Percentiles rank a stretch among this genome's conserved stretches.
phyloP scores from a whole-genome alignment of 2,329 filamentous ascomycete genomes.

The Colletotrichum agaves region DNA sequence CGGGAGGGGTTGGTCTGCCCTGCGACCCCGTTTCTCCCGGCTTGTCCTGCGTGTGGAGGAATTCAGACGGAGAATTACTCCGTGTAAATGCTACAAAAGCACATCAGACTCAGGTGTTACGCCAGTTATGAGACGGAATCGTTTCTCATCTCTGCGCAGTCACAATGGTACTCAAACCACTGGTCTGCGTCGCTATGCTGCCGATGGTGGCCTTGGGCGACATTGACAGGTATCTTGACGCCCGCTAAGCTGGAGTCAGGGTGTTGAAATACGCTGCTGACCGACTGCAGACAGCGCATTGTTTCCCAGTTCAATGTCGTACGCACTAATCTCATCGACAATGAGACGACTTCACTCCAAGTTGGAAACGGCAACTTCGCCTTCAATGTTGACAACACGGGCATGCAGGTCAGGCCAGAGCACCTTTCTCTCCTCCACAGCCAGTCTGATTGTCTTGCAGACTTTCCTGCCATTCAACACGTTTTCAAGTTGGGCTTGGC shows the following conservation, averaged over 20 bases:
- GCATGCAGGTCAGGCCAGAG: conserved; percentile 47
- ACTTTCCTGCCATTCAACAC: conserved; percentile 58
- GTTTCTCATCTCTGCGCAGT: background rate
- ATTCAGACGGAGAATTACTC: conserved; percentile 14
- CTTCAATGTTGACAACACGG: conserved; percentile 58
- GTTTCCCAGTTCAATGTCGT: conserved; percentile 41
- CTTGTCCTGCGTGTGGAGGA: conserved; percentile 29
- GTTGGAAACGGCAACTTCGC: conserved; percentile 62
- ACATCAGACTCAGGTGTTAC: background rate
- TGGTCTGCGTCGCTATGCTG: conserved; percentile 4
- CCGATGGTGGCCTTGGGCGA: background rate
- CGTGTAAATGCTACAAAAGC: conserved; percentile 28
- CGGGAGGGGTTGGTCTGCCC: background rate
- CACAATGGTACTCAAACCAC: background rate
- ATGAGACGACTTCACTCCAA: conserved; percentile 61
- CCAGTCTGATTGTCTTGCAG: background rate
- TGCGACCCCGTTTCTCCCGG: background rate
- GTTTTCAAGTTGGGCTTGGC: conserved; percentile 61
- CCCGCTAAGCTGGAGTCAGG: background rate
- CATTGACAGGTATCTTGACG: conserved; percentile 7
- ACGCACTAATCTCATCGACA: conserved; percentile 40
- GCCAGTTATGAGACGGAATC: background rate
- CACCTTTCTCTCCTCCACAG: fast-evolving
- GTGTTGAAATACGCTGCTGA: background rate
- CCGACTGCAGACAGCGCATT: conserved; percentile 36